Base-by-base conservation (phyloP, 495 filamentous ascomycete genomes). In the Penicillium cosmopolitanum region DNA sequence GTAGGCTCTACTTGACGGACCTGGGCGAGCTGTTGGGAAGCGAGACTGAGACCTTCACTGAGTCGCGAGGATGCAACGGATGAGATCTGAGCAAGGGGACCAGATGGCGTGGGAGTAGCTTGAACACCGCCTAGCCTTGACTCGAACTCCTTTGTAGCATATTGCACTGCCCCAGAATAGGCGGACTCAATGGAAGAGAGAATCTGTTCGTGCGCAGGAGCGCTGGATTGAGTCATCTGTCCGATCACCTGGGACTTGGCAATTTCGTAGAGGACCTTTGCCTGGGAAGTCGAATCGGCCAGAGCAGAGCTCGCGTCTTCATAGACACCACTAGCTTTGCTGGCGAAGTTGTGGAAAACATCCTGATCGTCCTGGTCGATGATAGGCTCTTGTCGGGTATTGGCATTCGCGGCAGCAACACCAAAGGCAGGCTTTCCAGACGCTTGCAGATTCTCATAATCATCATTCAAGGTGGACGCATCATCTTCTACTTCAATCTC, bases 21-120 rank as follows among this genome's bases (percentile, higher is more conserved):
- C 43, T 76, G 80, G 28, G 82, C 76, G 57, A 85, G 87, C 65
- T 89, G 87, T 58, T 85, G 81, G 42, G 86, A 87, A 15, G 91
- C 89, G 57, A 77, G 74, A 47, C 76, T 82, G 11, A 88, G 77
- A 34, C 84, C 89, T 66, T 90, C 85, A 28, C 81, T 79, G 16
- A 91, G 77, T 42, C 81, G 82, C 28, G 85, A 84, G 0, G 87
- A 82, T 1, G 88, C 89, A 35, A 90, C 77, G 2, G 87, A 86
- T 19, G 85, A 83, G 42, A 89, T 80, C 12, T 84, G 83, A 53
- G 80, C 81, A 13, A 85, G 65, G 13, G 78, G 71, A 10, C 81
- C 81, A 53, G 78, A 71, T 5, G 83, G 81, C 1, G 74, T 72
- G 9, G 67, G 65, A 11, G 67, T 69, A 16, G 67, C 57, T 31